These are phyloP conservation scores for Spergularia marina DNA, from an alignment of 148 eudicot species.

Conservation along the genomic window DNA sequence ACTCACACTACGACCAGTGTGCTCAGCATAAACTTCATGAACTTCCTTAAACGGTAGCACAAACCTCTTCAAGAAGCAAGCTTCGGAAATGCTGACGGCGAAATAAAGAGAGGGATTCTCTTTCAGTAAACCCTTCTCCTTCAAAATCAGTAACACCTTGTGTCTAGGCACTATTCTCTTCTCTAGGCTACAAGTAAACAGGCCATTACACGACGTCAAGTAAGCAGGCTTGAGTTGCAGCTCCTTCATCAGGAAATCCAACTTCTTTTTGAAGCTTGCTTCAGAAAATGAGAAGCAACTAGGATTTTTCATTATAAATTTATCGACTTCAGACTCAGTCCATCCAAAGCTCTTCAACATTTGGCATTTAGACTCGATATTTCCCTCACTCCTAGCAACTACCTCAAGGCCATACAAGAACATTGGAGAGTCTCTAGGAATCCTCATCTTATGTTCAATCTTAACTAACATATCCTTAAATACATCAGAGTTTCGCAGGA, in stretches of 20 bases:
- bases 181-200: slow-evolving; percentile 24
- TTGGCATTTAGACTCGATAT: slow-evolving; percentile 18
- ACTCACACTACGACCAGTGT: slow-evolving; percentile 1
- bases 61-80: slow-evolving; percentile 24
- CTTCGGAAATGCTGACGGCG: background rate
- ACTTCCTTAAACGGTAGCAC: slow-evolving; percentile 26
- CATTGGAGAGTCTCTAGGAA: slow-evolving; percentile 13
- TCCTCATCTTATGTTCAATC: slow-evolving; percentile 26
- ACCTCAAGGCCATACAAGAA: slow-evolving; percentile 23
- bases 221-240: slow-evolving; percentile 22
- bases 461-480: slow-evolving; percentile 3
- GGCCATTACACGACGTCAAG: slow-evolving; percentile 2
- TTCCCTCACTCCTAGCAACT: slow-evolving; percentile 9
- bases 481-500: background rate
- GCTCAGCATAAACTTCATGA: slow-evolving; percentile 10
- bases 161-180: slow-evolving; percentile 31
- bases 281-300: slow-evolving; percentile 14
- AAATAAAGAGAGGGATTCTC: background rate
- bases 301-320: slow-evolving; percentile 13
- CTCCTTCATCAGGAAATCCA: slow-evolving; percentile 31
- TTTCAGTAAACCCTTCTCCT: slow-evolving; percentile 25
- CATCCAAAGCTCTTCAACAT: slow-evolving; percentile 34
- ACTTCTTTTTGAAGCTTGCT: slow-evolving; percentile 17
- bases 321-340: slow-evolving; percentile 22
- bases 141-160: slow-evolving; percentile 23